A percentile compares a stretch with the other conserved stretches of the same genome.
Conservation (phyloP, 371 early-diverging fungal species). For the Zopfochytrium polystomum region DNA sequence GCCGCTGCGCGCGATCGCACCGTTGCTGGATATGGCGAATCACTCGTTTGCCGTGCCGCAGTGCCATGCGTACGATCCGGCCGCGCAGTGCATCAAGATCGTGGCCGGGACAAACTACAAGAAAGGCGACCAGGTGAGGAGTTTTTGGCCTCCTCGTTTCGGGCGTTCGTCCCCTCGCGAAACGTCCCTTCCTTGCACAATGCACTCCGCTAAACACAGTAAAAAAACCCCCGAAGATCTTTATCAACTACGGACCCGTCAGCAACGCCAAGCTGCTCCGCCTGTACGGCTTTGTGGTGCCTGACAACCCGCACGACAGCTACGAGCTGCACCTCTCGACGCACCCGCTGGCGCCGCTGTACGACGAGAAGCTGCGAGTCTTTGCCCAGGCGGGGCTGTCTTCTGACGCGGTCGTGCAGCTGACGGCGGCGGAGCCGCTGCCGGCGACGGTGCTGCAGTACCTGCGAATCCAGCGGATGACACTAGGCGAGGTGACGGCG, state of each 20-base stretch:
- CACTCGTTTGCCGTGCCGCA: constrained; percentile 17
- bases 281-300: constrained; percentile 35
- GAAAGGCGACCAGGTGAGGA: constrained; percentile 29
- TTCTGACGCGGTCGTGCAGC: constrained; percentile 2
- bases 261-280: constrained; percentile 25
- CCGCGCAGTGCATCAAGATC: constrained; percentile 22
- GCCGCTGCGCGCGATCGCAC: constrained; percentile 33
- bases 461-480: constrained; percentile 32
- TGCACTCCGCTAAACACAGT: too few species aligned
- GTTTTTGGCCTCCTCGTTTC: not conserved
- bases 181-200: not conserved
- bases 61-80: constrained; percentile 25
- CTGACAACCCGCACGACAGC: constrained; percentile 26
- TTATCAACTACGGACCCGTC: constrained; percentile 32
- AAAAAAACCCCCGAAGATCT: too few species aligned
- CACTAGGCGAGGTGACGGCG: not conserved
- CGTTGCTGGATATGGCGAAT: constrained; percentile 38
- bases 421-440: constrained; percentile 25
- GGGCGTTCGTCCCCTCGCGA: not conserved
- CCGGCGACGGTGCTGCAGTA: constrained; percentile 27
- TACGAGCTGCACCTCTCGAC: constrained; percentile 28
- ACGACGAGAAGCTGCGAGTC: constrained; percentile 17
- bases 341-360: constrained; percentile 22
- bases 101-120: constrained; percentile 30
- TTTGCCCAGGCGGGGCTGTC: constrained; percentile 5